phyloP scores from a whole-genome alignment of 306 rosid genomes.

The Prinsepia uniflora region DNA sequence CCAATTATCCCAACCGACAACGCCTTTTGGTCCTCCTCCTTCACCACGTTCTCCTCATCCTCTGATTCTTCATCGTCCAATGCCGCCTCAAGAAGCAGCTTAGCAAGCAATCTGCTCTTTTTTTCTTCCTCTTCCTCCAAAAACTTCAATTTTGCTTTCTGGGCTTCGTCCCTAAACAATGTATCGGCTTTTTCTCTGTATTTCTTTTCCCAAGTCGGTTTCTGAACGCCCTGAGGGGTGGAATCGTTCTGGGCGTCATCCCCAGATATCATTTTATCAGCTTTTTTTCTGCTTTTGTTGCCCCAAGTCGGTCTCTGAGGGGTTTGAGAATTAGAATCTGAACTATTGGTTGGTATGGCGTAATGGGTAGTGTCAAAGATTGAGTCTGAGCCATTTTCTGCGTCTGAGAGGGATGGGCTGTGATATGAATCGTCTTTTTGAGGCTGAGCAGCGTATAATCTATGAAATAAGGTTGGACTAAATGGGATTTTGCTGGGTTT shows the following conservation, averaged over 20 bases:
- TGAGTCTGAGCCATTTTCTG: conserved; percentile 39
- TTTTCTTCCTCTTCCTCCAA: conserved; percentile 57
- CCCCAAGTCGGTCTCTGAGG: conserved; percentile 52
- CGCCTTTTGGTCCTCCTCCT: conserved; percentile 84
- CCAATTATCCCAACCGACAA: conserved; percentile 85
- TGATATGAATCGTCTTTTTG: conserved; percentile 37
- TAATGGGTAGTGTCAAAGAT: conserved; percentile 69
- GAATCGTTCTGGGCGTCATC: conserved; percentile 20
- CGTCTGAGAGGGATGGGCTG: conserved; percentile 29
- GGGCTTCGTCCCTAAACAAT: conserved; percentile 31
- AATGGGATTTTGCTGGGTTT: conserved; percentile 14
- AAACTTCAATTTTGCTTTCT: conserved; percentile 36
- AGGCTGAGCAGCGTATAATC: conserved; percentile 59
- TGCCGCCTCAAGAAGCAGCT: conserved; percentile 71
- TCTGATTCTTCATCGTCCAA: conserved; percentile 41
- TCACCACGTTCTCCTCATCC: conserved; percentile 30
- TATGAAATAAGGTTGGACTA: conserved; percentile 15
- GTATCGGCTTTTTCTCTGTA: conserved; percentile 52
- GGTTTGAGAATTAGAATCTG: conserved; percentile 18
- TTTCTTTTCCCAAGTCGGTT: conserved; percentile 58
- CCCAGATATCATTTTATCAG: conserved; percentile 43
- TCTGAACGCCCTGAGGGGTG: not conserved
- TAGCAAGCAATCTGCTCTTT: conserved; percentile 55
- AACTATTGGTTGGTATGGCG: conserved; percentile 32
- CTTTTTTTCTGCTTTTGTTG: conserved; percentile 42